Evolutionary conservation across 257 asterid species (phyloP), one percentile per base, ranked within the genome.

Genomic region (Thymus quinquecostatus): DNA sequence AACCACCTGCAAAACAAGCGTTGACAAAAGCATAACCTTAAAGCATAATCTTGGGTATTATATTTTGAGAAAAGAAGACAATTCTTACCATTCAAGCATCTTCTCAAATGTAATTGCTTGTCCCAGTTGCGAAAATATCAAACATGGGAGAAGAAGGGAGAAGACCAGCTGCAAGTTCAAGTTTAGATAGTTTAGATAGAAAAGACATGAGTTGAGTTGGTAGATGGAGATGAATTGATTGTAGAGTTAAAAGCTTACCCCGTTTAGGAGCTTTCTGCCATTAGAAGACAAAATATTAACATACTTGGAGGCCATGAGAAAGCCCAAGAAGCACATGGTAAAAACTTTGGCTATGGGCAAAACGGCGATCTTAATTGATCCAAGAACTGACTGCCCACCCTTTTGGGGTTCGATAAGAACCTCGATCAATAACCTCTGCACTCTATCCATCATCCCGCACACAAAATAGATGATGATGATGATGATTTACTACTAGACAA

Each of bases 191-290:
- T 21, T 21, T 21, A 21, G 21, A 21, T 21, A 21, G 21, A 21
- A 21, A 21, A 21, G 21, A 21, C 21, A 21, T 21, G 21, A 21
- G 21, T 21, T 21, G 21, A n/a, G n/a, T n/a, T n/a, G n/a, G n/a
- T n/a, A n/a, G n/a, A n/a, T n/a, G n/a, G n/a, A n/a, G 41, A 36
- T 36, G 0, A 1, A 38, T 38, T 38, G 41, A 38, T 2, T 1
- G 54, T 49, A 27, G 13, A 49, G 64, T 10, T 1, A 56, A 56
- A 12, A 4, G 60, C 84, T 69, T 77, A 93, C 98, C 94, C 99
- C 99, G 76, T 95, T 95, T 68, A 92, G 83, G 79, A 95, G 99
- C 88, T 89, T 95, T 74, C 99, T 87, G 57, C 99, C 99, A 75
- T 82, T 89, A 27, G 96, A 89, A 3, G 96, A 88, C 69, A 95